Base-by-base conservation (phyloP, 805 yeast species). In the Kuraishia floccosa region DNA sequence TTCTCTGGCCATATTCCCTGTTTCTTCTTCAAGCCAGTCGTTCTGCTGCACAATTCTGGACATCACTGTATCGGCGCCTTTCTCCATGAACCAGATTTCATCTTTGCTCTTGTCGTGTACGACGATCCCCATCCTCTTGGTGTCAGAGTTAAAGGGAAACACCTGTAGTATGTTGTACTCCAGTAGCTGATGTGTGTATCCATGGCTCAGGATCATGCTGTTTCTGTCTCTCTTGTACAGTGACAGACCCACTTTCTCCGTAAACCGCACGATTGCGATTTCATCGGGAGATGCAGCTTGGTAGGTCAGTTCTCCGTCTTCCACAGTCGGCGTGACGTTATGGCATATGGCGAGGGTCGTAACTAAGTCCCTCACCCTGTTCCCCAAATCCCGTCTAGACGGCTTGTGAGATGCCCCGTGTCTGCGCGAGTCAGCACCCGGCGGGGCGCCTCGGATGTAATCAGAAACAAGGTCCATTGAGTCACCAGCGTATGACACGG, bases 281-380 rank as follows among this genome's bases (percentile, higher is more conserved):
- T 91, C 99, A 60, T 91, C 99, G 0, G 99, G 99, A 0, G 96
- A 87, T 0, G 97, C 96, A 0, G 98, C 98, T 56, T 91, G 99
- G 50, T 87, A 91, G 2, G 85, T 69, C 11, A 76, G 51, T 35
- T 63, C 75, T 17, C 82, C 85, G 39, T 77, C 83, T 35, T 79
- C 91, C 40, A 76, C 70, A 0, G 94, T 76, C 1, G 99, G 99
- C 0, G 98, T 93, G 18, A 91, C 99, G 42, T 86, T 86, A 53
- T 91, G 99, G 52, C 99, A 91, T n/a, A 89, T 60, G 0, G 97
- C 94, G 30, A 91, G 62, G 2, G 96, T 82, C 1, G 74, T 54
- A 1, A 86, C 72, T 39, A 91, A 60, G 46, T 86, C 96, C 43
- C 87, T 68, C 5, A 87, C 94, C 40, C 83, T 65, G 12, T 66